phyloP scores from a whole-genome alignment of 345 rosid species.

The Psidium friedrichsthalianum region DNA sequence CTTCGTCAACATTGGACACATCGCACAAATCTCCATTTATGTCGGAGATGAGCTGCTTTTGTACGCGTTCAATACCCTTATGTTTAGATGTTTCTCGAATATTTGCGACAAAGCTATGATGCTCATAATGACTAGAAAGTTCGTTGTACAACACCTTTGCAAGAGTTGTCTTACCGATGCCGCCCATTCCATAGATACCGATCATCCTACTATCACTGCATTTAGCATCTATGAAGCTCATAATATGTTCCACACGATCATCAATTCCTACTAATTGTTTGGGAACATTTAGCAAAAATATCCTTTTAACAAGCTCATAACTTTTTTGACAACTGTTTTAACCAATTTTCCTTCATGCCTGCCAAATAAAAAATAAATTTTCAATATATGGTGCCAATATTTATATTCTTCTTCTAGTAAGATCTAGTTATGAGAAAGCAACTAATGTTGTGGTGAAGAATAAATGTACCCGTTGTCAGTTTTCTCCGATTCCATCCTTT shows the following conservation, averaged over 20 bases:
- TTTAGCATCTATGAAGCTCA: background rate
- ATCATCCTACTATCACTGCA: accelerated
- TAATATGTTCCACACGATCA: accelerated
- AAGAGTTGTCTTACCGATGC: background rate
- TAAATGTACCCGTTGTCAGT: background rate
- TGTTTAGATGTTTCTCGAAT: accelerated
- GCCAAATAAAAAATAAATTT: background rate
- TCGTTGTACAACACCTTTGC: background rate
- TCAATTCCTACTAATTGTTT: accelerated
- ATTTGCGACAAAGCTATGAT: background rate
- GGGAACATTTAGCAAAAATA: background rate
- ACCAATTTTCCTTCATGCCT: background rate
- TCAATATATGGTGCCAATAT: accelerated
- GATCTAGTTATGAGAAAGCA: background rate
- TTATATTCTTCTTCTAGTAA: background rate
- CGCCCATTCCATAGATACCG: background rate
- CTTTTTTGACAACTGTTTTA: background rate
- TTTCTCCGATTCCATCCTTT: background rate
- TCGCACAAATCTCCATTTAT: accelerated
- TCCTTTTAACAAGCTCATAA: background rate
- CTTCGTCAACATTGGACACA: no score
- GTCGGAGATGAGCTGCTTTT: background rate
- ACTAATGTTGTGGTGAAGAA: background rate
- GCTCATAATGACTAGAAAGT: accelerated
- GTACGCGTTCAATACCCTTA: accelerated